Percentiles rank a stretch among this genome's conserved stretches.
Evolutionary conservation across 31 red algal genomes (phyloP).

Genomic region (Endocladia muricata): DNA sequence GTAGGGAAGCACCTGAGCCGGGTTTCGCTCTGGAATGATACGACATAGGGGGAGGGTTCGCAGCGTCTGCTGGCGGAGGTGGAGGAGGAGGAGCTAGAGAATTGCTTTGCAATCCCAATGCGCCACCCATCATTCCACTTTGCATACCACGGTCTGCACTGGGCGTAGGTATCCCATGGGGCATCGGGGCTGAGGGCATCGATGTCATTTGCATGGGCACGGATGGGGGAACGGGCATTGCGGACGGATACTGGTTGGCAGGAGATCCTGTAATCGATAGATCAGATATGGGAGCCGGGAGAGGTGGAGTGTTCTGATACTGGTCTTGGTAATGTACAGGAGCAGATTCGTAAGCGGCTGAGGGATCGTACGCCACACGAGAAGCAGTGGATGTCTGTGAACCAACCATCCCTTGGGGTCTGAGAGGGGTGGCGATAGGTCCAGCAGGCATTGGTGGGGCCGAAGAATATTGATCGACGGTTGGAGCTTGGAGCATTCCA

Average conservation of each 20-base stretch:
- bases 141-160: neutral
- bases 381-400: constrained; percentile 5
- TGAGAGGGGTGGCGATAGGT: constrained; percentile 4
- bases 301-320: constrained; percentile 27
- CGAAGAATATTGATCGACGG: neutral
- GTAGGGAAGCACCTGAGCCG: constrained; percentile 47
- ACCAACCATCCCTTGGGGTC: constrained; percentile 15
- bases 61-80: constrained; percentile 44
- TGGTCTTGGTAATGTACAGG: constrained; percentile 11
- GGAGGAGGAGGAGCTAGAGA: constrained; percentile 27
- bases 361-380: constrained; percentile 12
- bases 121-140: neutral
- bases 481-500: neutral
- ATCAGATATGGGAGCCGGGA: constrained; percentile 1
- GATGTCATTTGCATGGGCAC: constrained; percentile 19
- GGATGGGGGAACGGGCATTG: neutral
- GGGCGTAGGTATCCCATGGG: constrained; percentile 7
- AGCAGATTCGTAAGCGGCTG: constrained; percentile 14
- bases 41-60: constrained; percentile 24
- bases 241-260: neutral
- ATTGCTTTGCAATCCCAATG: neutral
- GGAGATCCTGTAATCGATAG: neutral
- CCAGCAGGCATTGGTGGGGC: constrained; percentile 28
- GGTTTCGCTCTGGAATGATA: constrained; percentile 50
- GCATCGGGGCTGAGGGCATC: constrained; percentile 27